Conservation (phyloP, 2,329 filamentous ascomycete species). For the Basipetospora chlamydospora region DNA sequence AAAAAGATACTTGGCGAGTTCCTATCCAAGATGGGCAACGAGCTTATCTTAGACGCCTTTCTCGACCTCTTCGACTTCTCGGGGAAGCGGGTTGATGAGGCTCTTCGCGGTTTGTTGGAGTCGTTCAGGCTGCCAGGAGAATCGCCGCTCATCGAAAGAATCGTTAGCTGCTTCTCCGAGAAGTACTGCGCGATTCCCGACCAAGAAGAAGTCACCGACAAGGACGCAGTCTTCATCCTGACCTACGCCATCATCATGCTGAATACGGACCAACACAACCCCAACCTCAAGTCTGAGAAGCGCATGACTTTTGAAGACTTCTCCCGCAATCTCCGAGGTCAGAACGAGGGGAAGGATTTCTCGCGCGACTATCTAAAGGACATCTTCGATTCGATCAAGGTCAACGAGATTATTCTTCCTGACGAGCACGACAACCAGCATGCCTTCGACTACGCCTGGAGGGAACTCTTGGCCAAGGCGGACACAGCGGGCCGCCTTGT, state of each 20-base stretch:
- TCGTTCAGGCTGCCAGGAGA: slow-evolving; percentile 90
- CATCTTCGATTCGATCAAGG: slow-evolving; percentile 84
- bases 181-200: slow-evolving; percentile 61
- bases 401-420: slow-evolving; percentile 87
- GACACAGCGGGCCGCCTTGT: slow-evolving; percentile 59
- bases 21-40: slow-evolving; percentile 80
- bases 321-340: slow-evolving; percentile 73
- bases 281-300: slow-evolving; percentile 63
- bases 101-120: slow-evolving; percentile 71
- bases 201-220: slow-evolving; percentile 64
- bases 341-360: slow-evolving; percentile 79
- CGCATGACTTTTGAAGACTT: slow-evolving; percentile 82
- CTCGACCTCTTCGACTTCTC: slow-evolving; percentile 78
- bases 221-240: slow-evolving; percentile 78
- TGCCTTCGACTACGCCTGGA: slow-evolving; percentile 96
- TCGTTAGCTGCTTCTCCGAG: slow-evolving; percentile 74
- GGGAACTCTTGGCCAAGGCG: slow-evolving; percentile 78
- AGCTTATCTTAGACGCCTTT: slow-evolving; percentile 70
- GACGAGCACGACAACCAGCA: slow-evolving; percentile 96
- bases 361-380: slow-evolving; percentile 65
- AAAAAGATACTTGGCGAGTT: slow-evolving; percentile 88
- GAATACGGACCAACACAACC: slow-evolving; percentile 94
- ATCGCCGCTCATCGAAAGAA: slow-evolving; percentile 81
- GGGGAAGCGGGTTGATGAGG: slow-evolving; percentile 79
- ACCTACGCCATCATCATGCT: slow-evolving; percentile 96